Percentiles rank a stretch among this genome's conserved stretches.
Evolutionary conservation across 257 asterid species (phyloP).

Genomic region (Nicotiana tabacum): DNA sequence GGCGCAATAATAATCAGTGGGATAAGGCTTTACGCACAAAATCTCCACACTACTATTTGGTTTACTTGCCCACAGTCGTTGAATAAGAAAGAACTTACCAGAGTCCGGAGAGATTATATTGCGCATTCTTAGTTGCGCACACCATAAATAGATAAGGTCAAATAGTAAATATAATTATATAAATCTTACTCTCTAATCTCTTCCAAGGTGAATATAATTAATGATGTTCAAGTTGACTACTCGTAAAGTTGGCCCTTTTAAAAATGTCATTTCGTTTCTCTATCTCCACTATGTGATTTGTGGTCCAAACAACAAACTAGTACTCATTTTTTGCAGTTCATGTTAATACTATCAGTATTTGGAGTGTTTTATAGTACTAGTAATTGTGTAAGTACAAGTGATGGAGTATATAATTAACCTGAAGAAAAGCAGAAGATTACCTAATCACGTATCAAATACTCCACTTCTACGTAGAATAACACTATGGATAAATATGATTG

Average conservation of each 20-base stretch:
- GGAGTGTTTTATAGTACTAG: background rate
- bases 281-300: background rate
- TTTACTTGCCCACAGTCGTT: background rate
- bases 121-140: background rate
- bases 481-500: background rate
- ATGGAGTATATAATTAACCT: background rate
- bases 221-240: background rate
- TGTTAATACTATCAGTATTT: background rate
- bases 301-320: background rate
- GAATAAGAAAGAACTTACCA: no score
- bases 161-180: background rate
- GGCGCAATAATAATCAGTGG: background rate
- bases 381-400: no score
- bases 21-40: background rate
- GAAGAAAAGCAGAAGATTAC: background rate
- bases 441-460: background rate
- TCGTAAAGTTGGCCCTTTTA: background rate
- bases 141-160: background rate
- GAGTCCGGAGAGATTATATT: background rate
- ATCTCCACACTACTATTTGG: background rate
- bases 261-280: background rate
- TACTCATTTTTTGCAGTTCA: background rate
- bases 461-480: background rate
- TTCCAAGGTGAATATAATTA: background rate
- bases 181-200: background rate